Evolutionary conservation across 208 protist species (phyloP), one percentile per base, ranked within the genome.

Genomic region (Acanthamoeba lenticulata): DNA sequence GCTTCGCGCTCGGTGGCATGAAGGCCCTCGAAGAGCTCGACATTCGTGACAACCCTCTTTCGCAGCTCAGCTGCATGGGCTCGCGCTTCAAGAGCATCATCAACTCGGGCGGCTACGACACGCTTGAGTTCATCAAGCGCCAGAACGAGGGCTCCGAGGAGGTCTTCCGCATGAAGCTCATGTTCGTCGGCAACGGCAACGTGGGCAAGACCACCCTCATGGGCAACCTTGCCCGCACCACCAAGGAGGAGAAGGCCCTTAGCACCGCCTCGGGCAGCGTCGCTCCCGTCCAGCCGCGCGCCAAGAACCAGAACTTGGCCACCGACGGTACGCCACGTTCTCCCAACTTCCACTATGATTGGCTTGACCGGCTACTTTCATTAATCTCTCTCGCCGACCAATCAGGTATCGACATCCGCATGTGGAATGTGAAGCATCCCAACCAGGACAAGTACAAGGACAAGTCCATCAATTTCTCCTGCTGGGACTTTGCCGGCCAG

Each of bases 401-500:
- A 2, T 7, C 55, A 91, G 85, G 85, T 36, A 93, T 93, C 67
- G 90, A 93, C 47, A 93, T 93, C 17, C 27, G 90, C 0, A 93
- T 44, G 42, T 93, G 90, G 90, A 93, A 83, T 45, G 90, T 93
- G 38, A 93, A 93, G 44, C 90, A 83, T 40, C 90, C 90, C 19
- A 81, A 93, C 49, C 57, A 93, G 45, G 90, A 93, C 42, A 93
- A 74, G 36, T 93, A 77, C 67, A 93, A 92, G 86, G 86, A 92
- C 55, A 92, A 65, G 42, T 74, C 38, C 24, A 74, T 93, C 69
- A 81, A 74, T 34, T 93, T 93, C 36, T 93, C 90, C 11, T 93
- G 90, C n/a, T 93, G 90, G 90, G 90, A 93, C 65, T 93, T 93
- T 93, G 90, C 90, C 17, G 90, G 90, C 21, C 90, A 93, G 90